Conservation (phyloP, 2,329 filamentous ascomycete species). For the Aspergillus hortae region DNA sequence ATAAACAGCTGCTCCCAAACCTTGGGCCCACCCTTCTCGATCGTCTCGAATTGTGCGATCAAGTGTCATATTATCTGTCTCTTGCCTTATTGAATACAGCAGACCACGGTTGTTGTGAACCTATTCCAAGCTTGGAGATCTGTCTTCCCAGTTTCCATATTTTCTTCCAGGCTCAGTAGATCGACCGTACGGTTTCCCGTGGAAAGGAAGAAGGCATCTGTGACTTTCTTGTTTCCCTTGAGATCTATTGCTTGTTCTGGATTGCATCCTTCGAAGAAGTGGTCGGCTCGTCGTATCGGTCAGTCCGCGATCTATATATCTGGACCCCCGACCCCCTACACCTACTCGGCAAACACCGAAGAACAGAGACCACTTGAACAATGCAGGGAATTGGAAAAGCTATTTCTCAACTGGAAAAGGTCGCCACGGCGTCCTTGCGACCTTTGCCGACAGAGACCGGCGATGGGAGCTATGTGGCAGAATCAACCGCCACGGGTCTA, state of each 20-base stretch:
- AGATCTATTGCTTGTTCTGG: background rate
- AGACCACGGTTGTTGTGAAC: background rate
- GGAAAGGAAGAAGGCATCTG: background rate
- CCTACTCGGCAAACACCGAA: slow-evolving; percentile 17
- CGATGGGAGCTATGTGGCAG: slow-evolving; percentile 38
- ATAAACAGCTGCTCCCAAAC: background rate
- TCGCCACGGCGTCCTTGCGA: slow-evolving; percentile 40
- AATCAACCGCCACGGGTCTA: slow-evolving; percentile 32
- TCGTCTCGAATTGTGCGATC: background rate
- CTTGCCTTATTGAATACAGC: background rate
- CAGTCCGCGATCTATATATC: background rate
- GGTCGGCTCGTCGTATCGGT: background rate
- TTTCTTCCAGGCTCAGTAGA: background rate
- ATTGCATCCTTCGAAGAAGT: too few species aligned
- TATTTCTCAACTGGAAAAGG: slow-evolving; percentile 36
- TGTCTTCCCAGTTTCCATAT: background rate
- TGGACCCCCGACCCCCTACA: background rate
- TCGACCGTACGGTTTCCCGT: background rate
- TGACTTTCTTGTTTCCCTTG: background rate
- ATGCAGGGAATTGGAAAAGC: slow-evolving; percentile 32
- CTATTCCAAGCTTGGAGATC: background rate
- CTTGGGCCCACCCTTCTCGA: background rate
- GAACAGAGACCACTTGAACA: slow-evolving; percentile 12
- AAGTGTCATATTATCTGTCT: too few species aligned
- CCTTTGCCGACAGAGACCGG: slow-evolving; percentile 42